A percentile compares a stretch with the other conserved stretches of the same genome.
phyloP scores from a whole-genome alignment of 1,284 basidiomycete species.

The Trametes versicolor region DNA sequence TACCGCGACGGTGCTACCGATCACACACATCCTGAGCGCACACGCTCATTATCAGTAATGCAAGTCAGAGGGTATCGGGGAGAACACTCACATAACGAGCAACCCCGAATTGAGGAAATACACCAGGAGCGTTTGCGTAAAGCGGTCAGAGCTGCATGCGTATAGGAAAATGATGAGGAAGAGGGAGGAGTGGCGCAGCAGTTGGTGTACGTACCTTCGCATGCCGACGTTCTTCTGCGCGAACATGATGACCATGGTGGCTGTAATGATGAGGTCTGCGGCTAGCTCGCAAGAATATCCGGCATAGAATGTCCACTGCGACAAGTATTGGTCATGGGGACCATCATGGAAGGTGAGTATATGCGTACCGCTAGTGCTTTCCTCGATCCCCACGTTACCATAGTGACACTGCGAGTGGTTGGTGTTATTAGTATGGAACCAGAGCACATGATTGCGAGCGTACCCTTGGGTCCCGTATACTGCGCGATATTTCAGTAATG shows the following conservation, averaged over 20 bases:
- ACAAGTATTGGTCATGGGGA: too few relatives aligned
- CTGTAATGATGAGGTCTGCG: slow-evolving; percentile 11
- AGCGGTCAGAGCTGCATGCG: background rate
- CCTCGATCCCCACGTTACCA: background rate
- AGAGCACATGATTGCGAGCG: background rate
- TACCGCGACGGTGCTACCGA: background rate
- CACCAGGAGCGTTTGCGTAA: slow-evolving; percentile 5
- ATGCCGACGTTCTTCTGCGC: background rate
- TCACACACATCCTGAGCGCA: background rate
- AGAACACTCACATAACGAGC: slow-evolving; percentile 11
- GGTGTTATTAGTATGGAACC: background rate
- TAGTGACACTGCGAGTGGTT: background rate
- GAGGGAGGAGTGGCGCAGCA: background rate
- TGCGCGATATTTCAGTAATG: background rate
- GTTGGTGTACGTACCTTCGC: background rate
- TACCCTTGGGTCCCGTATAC: background rate
- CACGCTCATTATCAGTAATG: background rate
- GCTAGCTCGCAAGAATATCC: slow-evolving; percentile 11
- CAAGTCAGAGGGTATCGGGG: background rate
- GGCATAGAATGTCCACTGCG: slow-evolving; percentile 8
- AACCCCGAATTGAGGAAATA: slow-evolving; percentile 12
- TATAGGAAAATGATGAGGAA: background rate
- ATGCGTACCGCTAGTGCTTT: background rate
- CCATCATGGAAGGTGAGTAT: background rate
- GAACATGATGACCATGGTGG: slow-evolving; percentile 1